Evolutionary conservation across 1,284 basidiomycete genomes (phyloP).

Genomic region (Porodaedalea pini): DNA sequence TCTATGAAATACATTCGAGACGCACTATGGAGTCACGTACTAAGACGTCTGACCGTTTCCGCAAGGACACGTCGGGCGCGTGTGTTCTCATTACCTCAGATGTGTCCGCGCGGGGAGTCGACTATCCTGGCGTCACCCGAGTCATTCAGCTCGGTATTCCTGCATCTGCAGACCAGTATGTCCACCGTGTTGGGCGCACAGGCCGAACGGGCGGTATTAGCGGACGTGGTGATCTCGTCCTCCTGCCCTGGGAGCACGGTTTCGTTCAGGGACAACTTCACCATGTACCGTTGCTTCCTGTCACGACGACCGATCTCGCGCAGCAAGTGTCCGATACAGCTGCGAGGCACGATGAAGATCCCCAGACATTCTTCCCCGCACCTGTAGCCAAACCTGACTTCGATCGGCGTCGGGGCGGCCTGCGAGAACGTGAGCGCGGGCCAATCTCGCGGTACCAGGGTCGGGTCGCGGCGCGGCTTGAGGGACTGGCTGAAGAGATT

Average conservation of each 20-base stretch:
- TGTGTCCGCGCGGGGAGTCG: slow-evolving; percentile 87
- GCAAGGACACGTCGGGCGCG: slow-evolving; percentile 55
- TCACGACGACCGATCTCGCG: slow-evolving; percentile 50
- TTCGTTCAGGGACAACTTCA: slow-evolving; percentile 68
- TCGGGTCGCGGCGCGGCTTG: slow-evolving; percentile 20
- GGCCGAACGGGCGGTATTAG: slow-evolving; percentile 66
- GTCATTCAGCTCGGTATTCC: slow-evolving; percentile 93
- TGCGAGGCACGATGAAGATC: slow-evolving; percentile 48
- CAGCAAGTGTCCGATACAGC: slow-evolving; percentile 51
- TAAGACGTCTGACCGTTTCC: slow-evolving; percentile 66
- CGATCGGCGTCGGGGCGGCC: slow-evolving; percentile 1
- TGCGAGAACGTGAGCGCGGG: slow-evolving; percentile 14
- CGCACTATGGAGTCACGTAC: slow-evolving; percentile 65
- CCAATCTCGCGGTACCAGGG: not conserved
- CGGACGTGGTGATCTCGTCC: slow-evolving; percentile 86
- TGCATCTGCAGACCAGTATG: slow-evolving; percentile 69
- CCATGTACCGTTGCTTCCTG: slow-evolving; percentile 68
- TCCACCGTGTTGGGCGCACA: slow-evolving; percentile 91
- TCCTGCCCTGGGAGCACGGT: slow-evolving; percentile 79
- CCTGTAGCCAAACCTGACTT: not conserved
- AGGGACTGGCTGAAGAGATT: slow-evolving; percentile 30
- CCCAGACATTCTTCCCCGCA: slow-evolving; percentile 10
- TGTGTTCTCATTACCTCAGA: slow-evolving; percentile 84
- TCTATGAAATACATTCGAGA: slow-evolving; percentile 89
- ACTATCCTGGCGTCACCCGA: slow-evolving; percentile 88